Evolutionary conservation across 192 early-diverging fungal genomes (phyloP), one percentile per base, ranked within the genome.

Genomic region (Coemansia asiatica): DNA sequence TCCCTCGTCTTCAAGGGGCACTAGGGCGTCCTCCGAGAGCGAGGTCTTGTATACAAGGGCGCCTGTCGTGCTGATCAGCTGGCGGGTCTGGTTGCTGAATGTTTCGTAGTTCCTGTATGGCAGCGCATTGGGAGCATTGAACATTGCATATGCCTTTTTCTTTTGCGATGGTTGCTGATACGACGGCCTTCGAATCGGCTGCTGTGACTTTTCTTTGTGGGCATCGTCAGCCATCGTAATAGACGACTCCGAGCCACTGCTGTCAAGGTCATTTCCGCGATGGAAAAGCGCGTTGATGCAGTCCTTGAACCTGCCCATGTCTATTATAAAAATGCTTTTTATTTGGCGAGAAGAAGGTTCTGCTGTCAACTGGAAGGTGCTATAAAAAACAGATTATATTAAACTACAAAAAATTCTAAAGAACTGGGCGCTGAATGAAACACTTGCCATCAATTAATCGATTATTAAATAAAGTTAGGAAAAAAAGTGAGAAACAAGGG

Each of bases 1-100:
- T 1, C 78, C 78, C 33, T 72, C 67, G 50, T 75, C 78, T 26
- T 81, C 72, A 16, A 81, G 63, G 27, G 78, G 72, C 27, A 69
- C 13, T 16, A 67, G 55, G n/a, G 72, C 56, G 29, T 72, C 63
- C 5, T 69, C 71, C 5, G 66, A 58, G 27, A 81, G 71, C 4
- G 78, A 5, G 58, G 58, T 75, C 56, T 81, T 81, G 66, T 63
- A 63, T 10, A 81, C 56, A 26, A 58, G 78, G 0, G 60, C 69
- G 2, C 31, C 25, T 0, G 63, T 69, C 12, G 54, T 69, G 60
- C 65, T 60, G 23, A 81, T 56, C 13, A 66, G 55, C 56, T 66
- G 63, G 9, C 78, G 72, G 1, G 64, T 47, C 15, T 60, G 49
- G 69, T 54, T 59, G 50, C 33, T 72, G 60, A 63, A 81, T 3